phyloP scores from a whole-genome alignment of 345 rosid genomes.

The Aquilaria yunnanensis region DNA sequence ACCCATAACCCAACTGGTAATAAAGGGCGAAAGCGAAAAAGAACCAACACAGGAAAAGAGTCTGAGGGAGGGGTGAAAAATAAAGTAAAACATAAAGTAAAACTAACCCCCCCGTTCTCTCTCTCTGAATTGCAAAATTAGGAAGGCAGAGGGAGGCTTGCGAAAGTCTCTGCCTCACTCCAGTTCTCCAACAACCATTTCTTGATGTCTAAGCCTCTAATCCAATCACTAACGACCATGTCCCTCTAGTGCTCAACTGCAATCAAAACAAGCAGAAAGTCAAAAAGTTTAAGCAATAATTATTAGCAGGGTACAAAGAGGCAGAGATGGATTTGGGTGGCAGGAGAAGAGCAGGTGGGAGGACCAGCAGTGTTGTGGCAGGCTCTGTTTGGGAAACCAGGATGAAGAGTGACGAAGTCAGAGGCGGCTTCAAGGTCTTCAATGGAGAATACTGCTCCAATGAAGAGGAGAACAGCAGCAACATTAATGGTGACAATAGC shows the following conservation, averaged over 20 bases:
- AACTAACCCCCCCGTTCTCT: slow-evolving; percentile 6
- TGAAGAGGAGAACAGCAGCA: background rate
- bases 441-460: slow-evolving; percentile 26
- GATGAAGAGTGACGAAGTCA: slow-evolving; percentile 61
- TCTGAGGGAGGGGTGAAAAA: too few species aligned
- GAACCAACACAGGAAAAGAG: background rate
- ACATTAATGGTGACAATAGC: background rate
- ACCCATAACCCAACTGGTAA: slow-evolving; percentile 10
- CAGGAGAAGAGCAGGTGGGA: slow-evolving; percentile 26
- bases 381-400: slow-evolving; percentile 88
- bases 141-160: slow-evolving; percentile 5
- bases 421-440: slow-evolving; percentile 55
- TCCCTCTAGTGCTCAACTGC: slow-evolving; percentile 18
- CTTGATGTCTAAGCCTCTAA: slow-evolving; percentile 42
- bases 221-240: slow-evolving; percentile 29
- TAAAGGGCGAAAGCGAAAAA: background rate
- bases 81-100: background rate
- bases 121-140: slow-evolving; percentile 6
- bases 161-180: slow-evolving; percentile 9
- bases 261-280: slow-evolving; percentile 1
- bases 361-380: slow-evolving; percentile 29
- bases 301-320: slow-evolving; percentile 2
- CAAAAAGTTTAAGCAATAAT: background rate
- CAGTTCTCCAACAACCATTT: slow-evolving; percentile 28
- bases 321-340: slow-evolving; percentile 32